A percentile compares a stretch with the other conserved stretches of the same genome.
Evolutionary conservation across 352 stramenopile species (phyloP).

Genomic region (Phytophthora ramorum): DNA sequence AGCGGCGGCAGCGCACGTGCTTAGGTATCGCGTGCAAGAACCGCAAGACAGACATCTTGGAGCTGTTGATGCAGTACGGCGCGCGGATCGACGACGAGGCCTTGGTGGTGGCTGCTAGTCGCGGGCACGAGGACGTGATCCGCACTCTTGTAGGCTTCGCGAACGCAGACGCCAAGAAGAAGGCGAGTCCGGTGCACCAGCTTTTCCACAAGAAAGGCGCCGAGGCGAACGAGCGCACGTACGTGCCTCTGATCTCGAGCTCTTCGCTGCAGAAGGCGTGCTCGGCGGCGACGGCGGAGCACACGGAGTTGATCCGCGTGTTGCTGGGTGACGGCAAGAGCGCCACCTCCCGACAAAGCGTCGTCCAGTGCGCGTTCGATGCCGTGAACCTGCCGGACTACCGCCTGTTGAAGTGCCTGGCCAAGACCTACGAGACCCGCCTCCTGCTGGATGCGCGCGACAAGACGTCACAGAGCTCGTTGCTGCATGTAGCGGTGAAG

Average conservation of each 20-base stretch:
- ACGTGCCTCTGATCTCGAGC: constrained; percentile 45
- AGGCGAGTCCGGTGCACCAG: constrained; percentile 37
- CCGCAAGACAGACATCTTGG: constrained; percentile 52
- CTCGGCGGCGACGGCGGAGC: constrained; percentile 52
- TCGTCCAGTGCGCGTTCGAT: constrained; percentile 58
- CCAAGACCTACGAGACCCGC: constrained; percentile 50
- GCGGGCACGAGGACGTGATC: constrained; percentile 53
- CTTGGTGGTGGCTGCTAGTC: constrained; percentile 50
- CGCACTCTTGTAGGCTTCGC: constrained; percentile 45
- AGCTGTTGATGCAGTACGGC: constrained; percentile 70
- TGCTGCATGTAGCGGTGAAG: constrained; percentile 73
- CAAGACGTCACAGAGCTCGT: constrained; percentile 50
- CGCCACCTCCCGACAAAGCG: constrained; percentile 31
- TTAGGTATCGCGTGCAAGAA: constrained; percentile 59
- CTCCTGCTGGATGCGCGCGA: constrained; percentile 56
- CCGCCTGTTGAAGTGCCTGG: constrained; percentile 59
- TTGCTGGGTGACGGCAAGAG: constrained; percentile 62
- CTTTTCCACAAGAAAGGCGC: constrained; percentile 46
- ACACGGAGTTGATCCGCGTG: constrained; percentile 48
- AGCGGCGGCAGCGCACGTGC: constrained; percentile 54
- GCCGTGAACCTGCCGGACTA: constrained; percentile 55
- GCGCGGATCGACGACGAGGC: constrained; percentile 68
- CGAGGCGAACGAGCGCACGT: constrained; percentile 23
- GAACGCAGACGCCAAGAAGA: constrained; percentile 35
- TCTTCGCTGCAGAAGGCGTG: constrained; percentile 52